These are phyloP conservation scores for Hygrophoropsis aurantiaca DNA, from an alignment of 768 basidiomycete genomes.

Conservation along the genomic window DNA sequence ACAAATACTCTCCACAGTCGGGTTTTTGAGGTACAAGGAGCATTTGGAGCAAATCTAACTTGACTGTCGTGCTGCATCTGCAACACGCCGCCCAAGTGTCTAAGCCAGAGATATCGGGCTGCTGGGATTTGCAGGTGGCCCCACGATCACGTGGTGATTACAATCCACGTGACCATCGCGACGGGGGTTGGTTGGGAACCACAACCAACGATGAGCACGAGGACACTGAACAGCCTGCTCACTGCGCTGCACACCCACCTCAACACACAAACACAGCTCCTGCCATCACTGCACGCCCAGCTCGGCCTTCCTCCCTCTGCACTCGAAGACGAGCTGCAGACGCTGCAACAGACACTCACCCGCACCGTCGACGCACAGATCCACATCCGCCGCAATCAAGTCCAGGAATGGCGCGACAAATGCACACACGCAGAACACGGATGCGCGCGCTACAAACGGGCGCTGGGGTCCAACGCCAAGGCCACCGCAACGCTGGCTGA, in stretches of 20 bases:
- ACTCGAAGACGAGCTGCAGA: constrained; percentile 75
- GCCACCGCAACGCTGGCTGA: constrained; percentile 64
- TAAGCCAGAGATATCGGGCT: too few relatives aligned
- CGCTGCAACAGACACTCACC: constrained; percentile 73
- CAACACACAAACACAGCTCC: constrained; percentile 76
- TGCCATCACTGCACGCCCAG: constrained; percentile 80
- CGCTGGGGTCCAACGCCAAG: constrained; percentile 72
- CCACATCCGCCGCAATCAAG: constrained; percentile 66
- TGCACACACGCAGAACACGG: constrained; percentile 62
- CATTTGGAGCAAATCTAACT: too few relatives aligned
- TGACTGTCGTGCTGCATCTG: too few relatives aligned
- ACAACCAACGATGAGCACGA: constrained; percentile 1
- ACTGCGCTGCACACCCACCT: constrained; percentile 78
- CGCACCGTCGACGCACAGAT: constrained; percentile 77
- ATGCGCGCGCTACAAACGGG: constrained; percentile 64
- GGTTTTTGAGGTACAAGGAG: too few relatives aligned
- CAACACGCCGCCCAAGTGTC: too few relatives aligned
- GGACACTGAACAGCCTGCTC: constrained; percentile 59
- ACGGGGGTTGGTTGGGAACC: neutral
- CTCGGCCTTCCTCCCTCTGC: constrained; percentile 80
- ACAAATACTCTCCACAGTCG: too few relatives aligned
- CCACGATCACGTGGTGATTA: neutral
- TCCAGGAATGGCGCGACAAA: constrained; percentile 68
- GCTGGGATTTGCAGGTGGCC: too few relatives aligned
- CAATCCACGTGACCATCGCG: neutral